Conservation (phyloP, 2,329 filamentous ascomycete genomes). For the Cladosporium velox region DNA sequence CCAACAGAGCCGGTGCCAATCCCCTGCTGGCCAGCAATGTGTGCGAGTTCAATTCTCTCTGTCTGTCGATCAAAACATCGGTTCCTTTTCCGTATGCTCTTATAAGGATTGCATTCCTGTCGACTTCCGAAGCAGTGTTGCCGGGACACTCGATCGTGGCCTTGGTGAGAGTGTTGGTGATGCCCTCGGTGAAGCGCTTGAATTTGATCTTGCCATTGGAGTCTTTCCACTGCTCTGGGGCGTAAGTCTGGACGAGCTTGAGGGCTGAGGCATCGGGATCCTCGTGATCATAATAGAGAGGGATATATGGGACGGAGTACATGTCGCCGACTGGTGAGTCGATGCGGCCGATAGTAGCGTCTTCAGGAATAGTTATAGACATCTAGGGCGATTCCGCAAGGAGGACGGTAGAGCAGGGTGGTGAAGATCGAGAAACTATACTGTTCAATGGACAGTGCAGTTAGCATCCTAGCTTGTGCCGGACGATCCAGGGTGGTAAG, state of each 20-base stretch:
- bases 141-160: slow-evolving; percentile 70
- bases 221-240: slow-evolving; percentile 74
- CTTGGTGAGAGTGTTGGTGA: slow-evolving; percentile 90
- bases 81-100: slow-evolving; percentile 94
- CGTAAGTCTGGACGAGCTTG: slow-evolving; percentile 74
- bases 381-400: slow-evolving; percentile 22
- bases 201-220: slow-evolving; percentile 75
- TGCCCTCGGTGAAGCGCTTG: slow-evolving; percentile 92
- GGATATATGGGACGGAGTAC: slow-evolving; percentile 55
- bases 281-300: slow-evolving; percentile 74
- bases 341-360: slow-evolving; percentile 27
- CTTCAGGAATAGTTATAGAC: slow-evolving; percentile 23
- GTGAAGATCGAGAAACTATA: slow-evolving; percentile 21
- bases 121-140: slow-evolving; percentile 72
- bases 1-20: slow-evolving; percentile 83
- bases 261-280: slow-evolving; percentile 79
- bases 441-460: slow-evolving; percentile 21
- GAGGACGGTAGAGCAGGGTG: slow-evolving; percentile 21
- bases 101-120: slow-evolving; percentile 82
- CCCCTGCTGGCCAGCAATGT: slow-evolving; percentile 80
- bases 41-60: slow-evolving; percentile 68
- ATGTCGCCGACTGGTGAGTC: slow-evolving; percentile 35
- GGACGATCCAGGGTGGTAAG: slow-evolving; percentile 3
- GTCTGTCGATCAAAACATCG: slow-evolving; percentile 91
- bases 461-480: slow-evolving; percentile 21